phyloP scores from a whole-genome alignment of 805 yeast genomes.

The Phaffomyces antillensis region DNA sequence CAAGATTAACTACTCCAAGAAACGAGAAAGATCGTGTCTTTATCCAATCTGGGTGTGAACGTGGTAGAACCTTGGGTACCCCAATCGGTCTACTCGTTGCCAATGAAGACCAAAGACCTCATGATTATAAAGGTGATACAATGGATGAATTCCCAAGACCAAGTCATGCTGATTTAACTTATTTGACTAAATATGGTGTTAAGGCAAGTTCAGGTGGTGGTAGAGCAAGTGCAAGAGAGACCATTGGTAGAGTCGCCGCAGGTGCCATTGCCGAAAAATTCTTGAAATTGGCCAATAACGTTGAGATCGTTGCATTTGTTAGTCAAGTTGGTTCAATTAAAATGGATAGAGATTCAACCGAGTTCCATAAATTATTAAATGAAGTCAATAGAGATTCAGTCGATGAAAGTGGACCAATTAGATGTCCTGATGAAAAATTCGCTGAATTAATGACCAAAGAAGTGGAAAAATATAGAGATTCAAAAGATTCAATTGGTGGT shows the following conservation, averaged over 20 bases:
- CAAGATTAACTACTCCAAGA: slow-evolving; percentile 87
- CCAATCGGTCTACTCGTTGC: slow-evolving; percentile 91
- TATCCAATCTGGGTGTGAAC: slow-evolving; percentile 92
- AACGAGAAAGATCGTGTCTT: slow-evolving; percentile 90
- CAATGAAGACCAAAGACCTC: slow-evolving; percentile 95
- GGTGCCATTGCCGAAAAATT: slow-evolving; percentile 97
- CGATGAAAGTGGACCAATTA: slow-evolving; percentile 80
- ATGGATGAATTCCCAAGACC: slow-evolving; percentile 90
- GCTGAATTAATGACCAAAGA: slow-evolving; percentile 78
- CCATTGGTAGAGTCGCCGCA: slow-evolving; percentile 98
- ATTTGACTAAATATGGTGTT: slow-evolving; percentile 80
- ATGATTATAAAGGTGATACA: slow-evolving; percentile 83
- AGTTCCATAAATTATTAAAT: slow-evolving; percentile 59
- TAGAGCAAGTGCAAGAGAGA: slow-evolving; percentile 93
- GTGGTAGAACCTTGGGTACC: slow-evolving; percentile 85
- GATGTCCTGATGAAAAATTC: slow-evolving; percentile 79
- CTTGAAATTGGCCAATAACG: slow-evolving; percentile 63
- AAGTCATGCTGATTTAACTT: slow-evolving; percentile 95
- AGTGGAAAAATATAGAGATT: slow-evolving; percentile 80
- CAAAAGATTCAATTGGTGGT: slow-evolving; percentile 93
- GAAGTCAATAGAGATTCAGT: slow-evolving; percentile 84
- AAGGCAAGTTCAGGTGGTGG: slow-evolving; percentile 98
- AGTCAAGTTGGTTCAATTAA: slow-evolving; percentile 81
- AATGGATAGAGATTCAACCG: slow-evolving; percentile 68
- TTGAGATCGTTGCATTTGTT: slow-evolving; percentile 95